Conservation (phyloP, 2,329 filamentous ascomycete species). For the Alternaria incomplexa region DNA sequence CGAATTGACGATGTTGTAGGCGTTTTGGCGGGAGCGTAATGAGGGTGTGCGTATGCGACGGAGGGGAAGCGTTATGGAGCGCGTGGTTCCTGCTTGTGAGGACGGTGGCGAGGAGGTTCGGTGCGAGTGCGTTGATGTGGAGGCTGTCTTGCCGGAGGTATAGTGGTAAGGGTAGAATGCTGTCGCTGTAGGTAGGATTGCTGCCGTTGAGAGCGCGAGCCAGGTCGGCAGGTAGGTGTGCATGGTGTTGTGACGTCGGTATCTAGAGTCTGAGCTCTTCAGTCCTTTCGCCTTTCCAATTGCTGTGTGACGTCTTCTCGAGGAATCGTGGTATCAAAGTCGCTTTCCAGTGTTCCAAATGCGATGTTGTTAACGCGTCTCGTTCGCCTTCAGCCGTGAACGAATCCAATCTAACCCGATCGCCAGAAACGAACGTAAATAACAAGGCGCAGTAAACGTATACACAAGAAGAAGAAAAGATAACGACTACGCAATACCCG, state of each 20-base stretch:
- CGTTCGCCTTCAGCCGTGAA: neutral
- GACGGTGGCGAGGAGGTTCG: conserved; percentile 7
- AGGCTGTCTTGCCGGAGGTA: conserved; percentile 6
- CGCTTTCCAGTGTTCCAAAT: neutral
- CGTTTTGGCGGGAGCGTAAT: conserved; percentile 53
- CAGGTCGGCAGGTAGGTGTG: conserved; percentile 28
- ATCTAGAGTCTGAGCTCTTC: neutral
- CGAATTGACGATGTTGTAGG: conserved; percentile 52
- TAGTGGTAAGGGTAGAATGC: conserved; percentile 48
- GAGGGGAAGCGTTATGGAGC: conserved; percentile 35
- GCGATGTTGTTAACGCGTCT: neutral
- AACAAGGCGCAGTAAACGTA: neutral
- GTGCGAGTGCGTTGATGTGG: conserved; percentile 1
- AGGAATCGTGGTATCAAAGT: neutral
- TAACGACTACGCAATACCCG: neutral
- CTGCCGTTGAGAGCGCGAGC: conserved; percentile 29
- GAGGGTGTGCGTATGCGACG: conserved; percentile 37
- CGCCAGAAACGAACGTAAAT: neutral
- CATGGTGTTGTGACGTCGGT: conserved; percentile 22
- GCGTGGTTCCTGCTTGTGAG: neutral
- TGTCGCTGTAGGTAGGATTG: conserved; percentile 30
- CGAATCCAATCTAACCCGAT: neutral
- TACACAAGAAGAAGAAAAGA: neutral
- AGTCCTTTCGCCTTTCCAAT: neutral
- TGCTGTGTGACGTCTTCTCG: neutral